Conservation (phyloP, 768 basidiomycete genomes). For the Tylopilus sp. region DNA sequence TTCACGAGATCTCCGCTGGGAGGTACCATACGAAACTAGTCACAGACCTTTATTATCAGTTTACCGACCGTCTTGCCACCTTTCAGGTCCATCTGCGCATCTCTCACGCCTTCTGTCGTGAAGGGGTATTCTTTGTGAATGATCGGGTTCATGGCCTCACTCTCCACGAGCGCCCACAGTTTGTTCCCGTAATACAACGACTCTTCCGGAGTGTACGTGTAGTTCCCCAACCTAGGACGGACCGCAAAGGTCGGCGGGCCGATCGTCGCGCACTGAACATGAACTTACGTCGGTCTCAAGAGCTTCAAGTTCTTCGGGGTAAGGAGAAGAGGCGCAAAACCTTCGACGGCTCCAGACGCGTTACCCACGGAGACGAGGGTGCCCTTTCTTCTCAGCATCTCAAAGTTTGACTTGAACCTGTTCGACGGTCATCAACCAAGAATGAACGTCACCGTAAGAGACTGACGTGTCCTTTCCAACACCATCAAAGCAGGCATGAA, state of each 20-base stretch:
- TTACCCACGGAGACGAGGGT: conserved; percentile 91
- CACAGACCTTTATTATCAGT: too few relatives aligned
- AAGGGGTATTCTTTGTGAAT: conserved; percentile 82
- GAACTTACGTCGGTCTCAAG: conserved; percentile 62
- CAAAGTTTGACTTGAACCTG: conserved; percentile 78
- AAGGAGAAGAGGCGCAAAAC: conserved; percentile 72
- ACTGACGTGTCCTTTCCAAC: conserved; percentile 95
- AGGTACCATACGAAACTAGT: too few relatives aligned
- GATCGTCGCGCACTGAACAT: not conserved
- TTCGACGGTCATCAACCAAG: conserved; percentile 2
- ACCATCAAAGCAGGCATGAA: conserved; percentile 88
- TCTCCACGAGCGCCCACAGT: conserved; percentile 58
- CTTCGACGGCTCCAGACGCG: conserved; percentile 80
- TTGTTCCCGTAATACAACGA: conserved; percentile 58
- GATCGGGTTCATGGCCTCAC: conserved; percentile 60
- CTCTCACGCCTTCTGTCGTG: conserved; percentile 70
- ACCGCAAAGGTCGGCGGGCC: not conserved
- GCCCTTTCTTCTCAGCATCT: conserved; percentile 79
- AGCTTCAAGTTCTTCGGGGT: conserved; percentile 79
- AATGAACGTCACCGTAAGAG: not conserved
- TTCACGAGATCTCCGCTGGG: too few relatives aligned
- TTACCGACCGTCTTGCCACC: conserved; percentile 83
- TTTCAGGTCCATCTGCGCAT: conserved; percentile 76
- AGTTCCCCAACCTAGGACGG: conserved; percentile 59
- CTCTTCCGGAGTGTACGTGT: conserved; percentile 73